Percentiles rank a stretch among this genome's conserved stretches.
Conservation (phyloP, 768 basidiomycete species). For the Boletus vermiculosoides region DNA sequence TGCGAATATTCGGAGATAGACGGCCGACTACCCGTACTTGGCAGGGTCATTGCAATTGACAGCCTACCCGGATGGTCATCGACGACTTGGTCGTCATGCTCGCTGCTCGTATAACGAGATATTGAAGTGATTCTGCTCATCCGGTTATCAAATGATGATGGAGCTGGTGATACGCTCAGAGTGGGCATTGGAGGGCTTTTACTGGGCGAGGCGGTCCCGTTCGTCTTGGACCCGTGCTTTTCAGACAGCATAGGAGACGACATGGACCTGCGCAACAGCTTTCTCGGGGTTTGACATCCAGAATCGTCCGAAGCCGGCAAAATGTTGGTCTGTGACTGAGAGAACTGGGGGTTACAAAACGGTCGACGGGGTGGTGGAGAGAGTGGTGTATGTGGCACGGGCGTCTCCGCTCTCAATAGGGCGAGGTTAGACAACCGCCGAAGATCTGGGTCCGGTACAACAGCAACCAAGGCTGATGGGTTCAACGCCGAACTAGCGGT, state of each 20-base stretch:
- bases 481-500: conserved; percentile 3
- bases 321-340: conserved; percentile 58
- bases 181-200: conserved; percentile 47
- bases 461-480: conserved; percentile 13
- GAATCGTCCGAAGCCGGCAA: conserved; percentile 17
- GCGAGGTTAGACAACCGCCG: conserved; percentile 42
- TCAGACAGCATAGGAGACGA: conserved; percentile 57
- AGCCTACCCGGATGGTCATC: conserved; percentile 35
- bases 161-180: conserved; percentile 30
- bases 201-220: conserved; percentile 26
- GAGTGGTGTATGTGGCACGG: conserved; percentile 59
- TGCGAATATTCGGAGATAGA: conserved; percentile 70
- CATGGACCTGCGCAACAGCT: conserved; percentile 44
- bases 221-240: conserved; percentile 36
- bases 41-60: conserved; percentile 52
- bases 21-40: conserved; percentile 40
- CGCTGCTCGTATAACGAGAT: conserved; percentile 39
- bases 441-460: conserved; percentile 32
- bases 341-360: conserved; percentile 43
- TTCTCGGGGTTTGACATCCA: conserved; percentile 12
- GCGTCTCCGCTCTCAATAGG: conserved; percentile 63
- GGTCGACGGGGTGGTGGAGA: conserved; percentile 62
- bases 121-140: conserved; percentile 23
- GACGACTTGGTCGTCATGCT: conserved; percentile 36
- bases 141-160: conserved; percentile 26